Conservation (phyloP, 148 eudicot species). For the Cornus kousa region DNA sequence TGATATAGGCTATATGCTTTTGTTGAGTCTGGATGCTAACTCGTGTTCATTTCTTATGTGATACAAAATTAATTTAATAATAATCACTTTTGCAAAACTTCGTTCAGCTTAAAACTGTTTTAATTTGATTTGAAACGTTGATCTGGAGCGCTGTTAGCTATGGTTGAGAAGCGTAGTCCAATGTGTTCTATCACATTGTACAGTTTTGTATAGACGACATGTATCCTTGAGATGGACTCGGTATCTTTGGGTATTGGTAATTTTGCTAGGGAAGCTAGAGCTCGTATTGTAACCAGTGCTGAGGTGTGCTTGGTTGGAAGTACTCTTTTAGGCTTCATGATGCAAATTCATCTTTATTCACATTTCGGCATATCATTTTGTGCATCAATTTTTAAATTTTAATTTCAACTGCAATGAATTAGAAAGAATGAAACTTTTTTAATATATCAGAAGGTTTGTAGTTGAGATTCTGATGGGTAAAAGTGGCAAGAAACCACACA, state of each 20-base stretch:
- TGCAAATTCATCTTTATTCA: neutral
- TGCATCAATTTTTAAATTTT: neutral
- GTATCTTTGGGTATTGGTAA: slow-evolving; percentile 52
- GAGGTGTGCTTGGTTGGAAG: slow-evolving; percentile 10
- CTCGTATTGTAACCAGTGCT: slow-evolving; percentile 44
- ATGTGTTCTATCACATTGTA: neutral
- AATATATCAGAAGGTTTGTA: too few relatives aligned
- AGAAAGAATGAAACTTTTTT: too few relatives aligned
- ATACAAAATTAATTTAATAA: neutral
- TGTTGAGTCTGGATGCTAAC: neutral
- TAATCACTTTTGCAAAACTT: neutral
- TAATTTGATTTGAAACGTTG: neutral
- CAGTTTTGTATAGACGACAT: neutral
- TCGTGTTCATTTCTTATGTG: neutral
- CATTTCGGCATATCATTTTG: neutral
- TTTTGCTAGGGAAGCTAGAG: slow-evolving; percentile 68
- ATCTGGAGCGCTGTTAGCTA: slow-evolving; percentile 1
- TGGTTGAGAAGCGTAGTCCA: neutral
- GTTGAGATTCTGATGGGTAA: neutral
- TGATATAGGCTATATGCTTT: neutral
- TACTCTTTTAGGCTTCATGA: slow-evolving; percentile 6
- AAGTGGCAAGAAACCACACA: neutral
- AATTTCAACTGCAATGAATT: neutral
- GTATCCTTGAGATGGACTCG: slow-evolving; percentile 41
- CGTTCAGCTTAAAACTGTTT: neutral